These are phyloP conservation scores for Hypomontagnella submonticulosa DNA, from an alignment of 495 filamentous ascomycete genomes.

Conservation along the genomic window DNA sequence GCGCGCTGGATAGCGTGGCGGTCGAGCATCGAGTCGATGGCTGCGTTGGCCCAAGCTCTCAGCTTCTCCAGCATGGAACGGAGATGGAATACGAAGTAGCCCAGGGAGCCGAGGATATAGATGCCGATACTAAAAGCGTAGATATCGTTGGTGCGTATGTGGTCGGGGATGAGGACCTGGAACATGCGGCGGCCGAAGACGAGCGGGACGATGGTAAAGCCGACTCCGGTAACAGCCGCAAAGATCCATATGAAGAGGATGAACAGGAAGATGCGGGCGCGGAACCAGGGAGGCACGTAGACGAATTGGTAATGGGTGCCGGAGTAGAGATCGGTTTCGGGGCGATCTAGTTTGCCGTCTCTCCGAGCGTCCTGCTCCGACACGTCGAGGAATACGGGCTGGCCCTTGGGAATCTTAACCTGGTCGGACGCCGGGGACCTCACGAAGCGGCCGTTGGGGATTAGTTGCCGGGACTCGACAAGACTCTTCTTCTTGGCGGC, in stretches of 20 bases:
- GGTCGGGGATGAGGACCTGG: slow-evolving; percentile 69
- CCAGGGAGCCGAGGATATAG: slow-evolving; percentile 74
- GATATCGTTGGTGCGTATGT: slow-evolving; percentile 86
- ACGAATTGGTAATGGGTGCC: slow-evolving; percentile 79
- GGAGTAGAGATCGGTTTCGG: slow-evolving; percentile 74
- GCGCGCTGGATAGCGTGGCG: slow-evolving; percentile 50
- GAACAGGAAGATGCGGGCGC: slow-evolving; percentile 81
- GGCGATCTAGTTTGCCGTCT: slow-evolving; percentile 63
- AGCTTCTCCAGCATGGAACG: slow-evolving; percentile 55
- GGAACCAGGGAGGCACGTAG: slow-evolving; percentile 90
- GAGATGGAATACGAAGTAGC: slow-evolving; percentile 68
- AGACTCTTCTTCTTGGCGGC: slow-evolving; percentile 49
- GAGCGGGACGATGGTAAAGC: slow-evolving; percentile 84
- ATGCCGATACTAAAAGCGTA: slow-evolving; percentile 94
- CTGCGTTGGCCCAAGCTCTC: slow-evolving; percentile 41
- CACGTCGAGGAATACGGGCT: slow-evolving; percentile 82
- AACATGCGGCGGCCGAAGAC: slow-evolving; percentile 84
- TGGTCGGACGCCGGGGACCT: slow-evolving; percentile 91
- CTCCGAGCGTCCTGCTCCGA: slow-evolving; percentile 72
- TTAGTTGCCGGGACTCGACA: slow-evolving; percentile 56
- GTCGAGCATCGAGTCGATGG: slow-evolving; percentile 47
- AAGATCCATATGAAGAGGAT: slow-evolving; percentile 93
- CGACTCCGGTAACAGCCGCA: slow-evolving; percentile 90
- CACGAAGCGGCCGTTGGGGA: slow-evolving; percentile 84
- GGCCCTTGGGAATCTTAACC: slow-evolving; percentile 89